Percentiles rank a stretch among this genome's conserved stretches.
Evolutionary conservation across 257 asterid genomes (phyloP).

Genomic region (Solanum clarkiae): DNA sequence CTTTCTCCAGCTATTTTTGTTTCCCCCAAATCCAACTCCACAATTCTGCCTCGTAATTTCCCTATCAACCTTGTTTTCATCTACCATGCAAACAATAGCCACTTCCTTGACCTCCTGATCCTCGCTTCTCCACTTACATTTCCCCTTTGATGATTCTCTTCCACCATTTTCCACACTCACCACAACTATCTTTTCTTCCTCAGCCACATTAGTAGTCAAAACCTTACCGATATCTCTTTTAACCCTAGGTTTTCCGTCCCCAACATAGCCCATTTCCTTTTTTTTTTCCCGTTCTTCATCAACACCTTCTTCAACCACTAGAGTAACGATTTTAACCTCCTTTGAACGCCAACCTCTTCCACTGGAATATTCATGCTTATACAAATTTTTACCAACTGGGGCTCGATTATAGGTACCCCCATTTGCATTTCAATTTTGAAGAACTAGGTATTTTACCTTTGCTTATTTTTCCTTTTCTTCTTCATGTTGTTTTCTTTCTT

Average conservation of each 20-base stretch:
- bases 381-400: no score
- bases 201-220: background rate
- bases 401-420: no score
- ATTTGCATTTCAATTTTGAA: background rate
- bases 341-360: conserved; percentile 4
- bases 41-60: background rate
- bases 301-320: background rate
- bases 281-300: background rate
- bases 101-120: background rate
- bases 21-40: conserved; percentile 6
- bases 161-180: no score
- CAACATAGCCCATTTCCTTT: background rate
- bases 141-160: background rate
- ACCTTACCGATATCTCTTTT: background rate
- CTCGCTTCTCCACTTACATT: background rate
- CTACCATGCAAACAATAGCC: conserved; percentile 1
- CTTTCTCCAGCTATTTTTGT: background rate
- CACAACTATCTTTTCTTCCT: background rate
- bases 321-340: conserved; percentile 3
- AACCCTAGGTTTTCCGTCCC: conserved; percentile 1
- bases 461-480: conserved; percentile 4
- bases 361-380: background rate
- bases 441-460: background rate
- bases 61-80: conserved; percentile 3
- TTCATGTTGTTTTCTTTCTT: conserved; percentile 13